Evolutionary conservation across 345 rosid species (phyloP).

Genomic region (Rhodomyrtus tomentosa): DNA sequence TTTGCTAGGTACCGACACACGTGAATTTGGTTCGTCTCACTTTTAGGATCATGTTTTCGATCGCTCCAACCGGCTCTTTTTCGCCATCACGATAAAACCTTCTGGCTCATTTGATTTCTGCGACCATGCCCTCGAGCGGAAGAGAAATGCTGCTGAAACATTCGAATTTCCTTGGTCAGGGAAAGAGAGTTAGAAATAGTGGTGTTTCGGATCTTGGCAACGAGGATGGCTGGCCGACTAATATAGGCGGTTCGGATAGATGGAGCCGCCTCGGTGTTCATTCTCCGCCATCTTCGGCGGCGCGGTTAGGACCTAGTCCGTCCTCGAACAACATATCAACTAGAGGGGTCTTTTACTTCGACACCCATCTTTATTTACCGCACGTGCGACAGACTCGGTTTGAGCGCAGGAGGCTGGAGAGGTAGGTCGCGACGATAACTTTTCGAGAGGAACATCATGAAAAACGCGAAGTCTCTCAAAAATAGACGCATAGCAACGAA

Average conservation of each 20-base stretch:
- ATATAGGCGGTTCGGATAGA: neutral
- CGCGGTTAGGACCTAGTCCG: neutral
- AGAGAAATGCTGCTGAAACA: neutral
- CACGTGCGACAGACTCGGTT: neutral
- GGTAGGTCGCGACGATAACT: too few species aligned
- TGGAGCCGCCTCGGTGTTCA: neutral
- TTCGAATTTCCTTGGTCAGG: neutral
- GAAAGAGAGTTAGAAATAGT: too few species aligned
- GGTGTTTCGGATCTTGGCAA: neutral
- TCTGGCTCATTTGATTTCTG: fast-evolving
- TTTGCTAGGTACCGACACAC: neutral
- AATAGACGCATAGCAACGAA: neutral
- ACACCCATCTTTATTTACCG: neutral
- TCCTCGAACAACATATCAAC: neutral
- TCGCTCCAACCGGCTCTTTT: fast-evolving
- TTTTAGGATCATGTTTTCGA: neutral
- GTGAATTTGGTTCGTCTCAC: neutral
- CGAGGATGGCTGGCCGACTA: neutral
- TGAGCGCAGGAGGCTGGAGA: neutral
- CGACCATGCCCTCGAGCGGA: neutral
- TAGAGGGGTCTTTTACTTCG: neutral
- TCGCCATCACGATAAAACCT: neutral
- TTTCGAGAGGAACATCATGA: too few species aligned
- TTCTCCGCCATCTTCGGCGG: neutral
- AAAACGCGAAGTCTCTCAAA: too few species aligned